These are phyloP conservation scores for Tylopilus intermedius DNA, from an alignment of 768 basidiomycete species.

Conservation along the genomic window DNA sequence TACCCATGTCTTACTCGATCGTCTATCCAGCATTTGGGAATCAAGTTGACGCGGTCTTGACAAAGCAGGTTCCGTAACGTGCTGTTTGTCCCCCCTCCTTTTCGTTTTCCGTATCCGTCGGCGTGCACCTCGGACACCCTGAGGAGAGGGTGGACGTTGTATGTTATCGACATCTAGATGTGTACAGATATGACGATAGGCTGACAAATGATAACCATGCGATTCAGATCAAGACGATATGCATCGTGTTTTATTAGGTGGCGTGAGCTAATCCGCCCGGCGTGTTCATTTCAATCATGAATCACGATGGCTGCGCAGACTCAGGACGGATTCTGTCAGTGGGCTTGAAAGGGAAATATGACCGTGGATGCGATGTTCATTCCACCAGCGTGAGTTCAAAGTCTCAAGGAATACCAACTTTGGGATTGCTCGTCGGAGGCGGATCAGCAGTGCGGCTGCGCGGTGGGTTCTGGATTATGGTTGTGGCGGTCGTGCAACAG, in stretches of 20 bases:
- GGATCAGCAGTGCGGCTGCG: not conserved
- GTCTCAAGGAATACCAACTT: not conserved
- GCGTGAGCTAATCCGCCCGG: not conserved
- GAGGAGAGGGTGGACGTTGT: not conserved
- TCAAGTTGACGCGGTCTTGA: not conserved
- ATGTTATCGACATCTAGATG: not conserved
- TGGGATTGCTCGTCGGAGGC: not conserved
- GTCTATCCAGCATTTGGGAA: not conserved
- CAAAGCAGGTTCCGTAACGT: not conserved
- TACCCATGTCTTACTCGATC: not conserved
- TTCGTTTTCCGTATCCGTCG: not conserved
- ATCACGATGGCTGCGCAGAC: not conserved
- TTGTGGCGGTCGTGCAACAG: not conserved
- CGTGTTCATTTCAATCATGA: not conserved
- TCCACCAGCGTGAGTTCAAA: not conserved
- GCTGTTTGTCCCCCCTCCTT: not conserved
- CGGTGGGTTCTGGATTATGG: too few relatives aligned
- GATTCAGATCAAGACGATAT: not conserved
- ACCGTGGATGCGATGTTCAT: not conserved
- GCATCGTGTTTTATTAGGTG: not conserved
- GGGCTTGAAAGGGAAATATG: not conserved
- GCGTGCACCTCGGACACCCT: constrained; percentile 10
- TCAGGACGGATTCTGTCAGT: not conserved
- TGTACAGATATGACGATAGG: not conserved
- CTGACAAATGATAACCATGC: not conserved